Percentiles rank a stretch among this genome's conserved stretches.
phyloP scores from a whole-genome alignment of 1,284 basidiomycete genomes.

The Cryptococcus floricola region DNA sequence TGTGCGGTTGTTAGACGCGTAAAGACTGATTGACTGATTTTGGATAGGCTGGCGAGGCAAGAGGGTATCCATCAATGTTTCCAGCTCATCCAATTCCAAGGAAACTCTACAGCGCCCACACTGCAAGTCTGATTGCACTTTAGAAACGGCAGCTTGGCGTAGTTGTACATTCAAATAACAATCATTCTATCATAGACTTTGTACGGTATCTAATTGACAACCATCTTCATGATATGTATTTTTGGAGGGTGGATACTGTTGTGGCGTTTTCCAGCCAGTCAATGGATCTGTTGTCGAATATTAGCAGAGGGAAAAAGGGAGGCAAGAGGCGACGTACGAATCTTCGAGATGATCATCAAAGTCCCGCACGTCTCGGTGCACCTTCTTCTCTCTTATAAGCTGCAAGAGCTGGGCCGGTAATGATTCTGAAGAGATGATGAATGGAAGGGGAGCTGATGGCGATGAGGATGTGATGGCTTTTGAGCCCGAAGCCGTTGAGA shows the following conservation, averaged over 20 bases:
- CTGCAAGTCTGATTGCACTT: not conserved
- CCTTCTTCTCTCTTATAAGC: conserved; percentile 24
- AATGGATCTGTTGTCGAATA: not conserved
- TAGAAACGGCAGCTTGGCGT: not conserved
- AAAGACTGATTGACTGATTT: not conserved
- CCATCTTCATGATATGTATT: conserved; percentile 3
- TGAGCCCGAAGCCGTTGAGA: not conserved
- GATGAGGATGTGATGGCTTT: conserved; percentile 13
- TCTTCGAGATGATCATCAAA: conserved; percentile 50
- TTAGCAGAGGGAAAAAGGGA: not conserved
- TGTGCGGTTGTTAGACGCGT: not conserved
- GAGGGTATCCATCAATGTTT: conserved; percentile 27
- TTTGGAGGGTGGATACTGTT: conserved; percentile 9
- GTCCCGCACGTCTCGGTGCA: conserved; percentile 35
- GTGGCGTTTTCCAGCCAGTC: conserved; percentile 19
- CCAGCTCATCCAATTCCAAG: conserved; percentile 13
- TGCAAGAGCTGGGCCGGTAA: conserved; percentile 21
- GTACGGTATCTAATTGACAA: not conserved
- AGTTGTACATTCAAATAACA: not conserved
- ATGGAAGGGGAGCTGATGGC: conserved; percentile 4
- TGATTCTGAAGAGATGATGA: conserved; percentile 12
- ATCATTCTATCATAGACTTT: not conserved
- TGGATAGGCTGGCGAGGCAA: conserved; percentile 14
- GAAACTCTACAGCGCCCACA: not conserved
- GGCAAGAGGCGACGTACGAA: conserved; percentile 26